These are phyloP conservation scores for Aspergillus awamori DNA, from an alignment of 2,329 filamentous ascomycete genomes.

Conservation along the genomic window DNA sequence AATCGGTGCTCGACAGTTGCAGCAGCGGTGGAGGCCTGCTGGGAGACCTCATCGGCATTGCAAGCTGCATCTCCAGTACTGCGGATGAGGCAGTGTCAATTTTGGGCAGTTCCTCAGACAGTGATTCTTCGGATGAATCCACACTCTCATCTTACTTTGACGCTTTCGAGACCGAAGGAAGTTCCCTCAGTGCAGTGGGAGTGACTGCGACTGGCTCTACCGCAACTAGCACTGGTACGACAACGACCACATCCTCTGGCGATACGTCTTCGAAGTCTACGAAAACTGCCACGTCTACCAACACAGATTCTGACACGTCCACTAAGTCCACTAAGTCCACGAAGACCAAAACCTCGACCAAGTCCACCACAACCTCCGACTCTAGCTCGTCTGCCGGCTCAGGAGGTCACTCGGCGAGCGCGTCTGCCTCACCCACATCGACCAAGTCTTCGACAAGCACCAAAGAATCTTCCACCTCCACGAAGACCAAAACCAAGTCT, in stretches of 20 bases:
- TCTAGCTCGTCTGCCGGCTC: neutral
- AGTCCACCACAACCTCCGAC: neutral
- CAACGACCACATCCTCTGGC: neutral
- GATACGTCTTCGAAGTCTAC: neutral
- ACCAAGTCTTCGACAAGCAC: neutral
- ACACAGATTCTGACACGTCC: neutral
- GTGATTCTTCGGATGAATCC: neutral
- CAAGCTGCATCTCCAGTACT: conserved; percentile 1
- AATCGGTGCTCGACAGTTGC: neutral
- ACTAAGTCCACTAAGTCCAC: neutral
- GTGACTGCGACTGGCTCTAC: neutral
- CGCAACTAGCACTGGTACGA: neutral
- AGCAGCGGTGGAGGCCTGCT: neutral
- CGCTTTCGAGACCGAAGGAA: neutral
- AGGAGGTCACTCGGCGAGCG: neutral
- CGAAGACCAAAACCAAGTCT: neutral
- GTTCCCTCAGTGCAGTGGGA: neutral
- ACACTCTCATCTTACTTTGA: neutral
- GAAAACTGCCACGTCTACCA: neutral
- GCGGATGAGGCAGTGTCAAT: neutral
- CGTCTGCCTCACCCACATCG: neutral
- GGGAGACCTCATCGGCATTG: neutral
- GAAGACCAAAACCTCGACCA: neutral
- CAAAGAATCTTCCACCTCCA: neutral
- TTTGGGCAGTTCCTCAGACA: neutral